Evolutionary conservation across 495 filamentous ascomycete species (phyloP).

Genomic region (Daldinia childiae): DNA sequence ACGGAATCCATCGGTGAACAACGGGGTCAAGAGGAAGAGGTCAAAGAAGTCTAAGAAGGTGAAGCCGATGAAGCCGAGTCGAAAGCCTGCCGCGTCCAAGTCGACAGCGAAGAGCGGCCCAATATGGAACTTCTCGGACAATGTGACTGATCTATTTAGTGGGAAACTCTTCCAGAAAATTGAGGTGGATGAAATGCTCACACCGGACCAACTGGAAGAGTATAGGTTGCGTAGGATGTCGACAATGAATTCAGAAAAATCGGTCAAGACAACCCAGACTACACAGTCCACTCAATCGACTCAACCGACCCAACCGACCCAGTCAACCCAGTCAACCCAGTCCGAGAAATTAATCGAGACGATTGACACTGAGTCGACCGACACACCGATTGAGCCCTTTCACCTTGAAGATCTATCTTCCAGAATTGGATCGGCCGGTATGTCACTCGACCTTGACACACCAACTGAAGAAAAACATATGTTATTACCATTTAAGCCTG

Average conservation of each 20-base stretch:
- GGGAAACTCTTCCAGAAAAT: constrained; percentile 56
- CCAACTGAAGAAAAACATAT: constrained; percentile 27
- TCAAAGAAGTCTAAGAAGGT: constrained; percentile 51
- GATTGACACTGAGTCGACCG: constrained; percentile 42
- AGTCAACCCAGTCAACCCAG: constrained; percentile 8
- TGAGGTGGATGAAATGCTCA: constrained; percentile 65
- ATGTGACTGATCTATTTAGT: constrained; percentile 58
- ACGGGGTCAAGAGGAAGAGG: constrained; percentile 51
- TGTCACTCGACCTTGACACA: constrained; percentile 22
- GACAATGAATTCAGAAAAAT: constrained; percentile 35
- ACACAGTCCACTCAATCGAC: neutral
- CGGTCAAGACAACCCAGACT: neutral
- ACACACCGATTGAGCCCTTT: constrained; percentile 50
- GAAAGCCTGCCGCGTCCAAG: constrained; percentile 44
- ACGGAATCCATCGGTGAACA: constrained; percentile 20
- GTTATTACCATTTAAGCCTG: constrained; percentile 8
- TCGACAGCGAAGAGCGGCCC: constrained; percentile 45
- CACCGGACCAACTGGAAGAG: constrained; percentile 52
- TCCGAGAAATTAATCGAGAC: constrained; percentile 38
- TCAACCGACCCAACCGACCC: neutral
- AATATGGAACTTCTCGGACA: constrained; percentile 59
- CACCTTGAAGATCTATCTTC: constrained; percentile 49
- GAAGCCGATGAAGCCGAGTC: constrained; percentile 42
- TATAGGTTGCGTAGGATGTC: constrained; percentile 49
- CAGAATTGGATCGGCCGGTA: constrained; percentile 41